Evolutionary conservation across 2,329 filamentous ascomycete genomes (phyloP).

Genomic region (Scolecobasidium constrictum): DNA sequence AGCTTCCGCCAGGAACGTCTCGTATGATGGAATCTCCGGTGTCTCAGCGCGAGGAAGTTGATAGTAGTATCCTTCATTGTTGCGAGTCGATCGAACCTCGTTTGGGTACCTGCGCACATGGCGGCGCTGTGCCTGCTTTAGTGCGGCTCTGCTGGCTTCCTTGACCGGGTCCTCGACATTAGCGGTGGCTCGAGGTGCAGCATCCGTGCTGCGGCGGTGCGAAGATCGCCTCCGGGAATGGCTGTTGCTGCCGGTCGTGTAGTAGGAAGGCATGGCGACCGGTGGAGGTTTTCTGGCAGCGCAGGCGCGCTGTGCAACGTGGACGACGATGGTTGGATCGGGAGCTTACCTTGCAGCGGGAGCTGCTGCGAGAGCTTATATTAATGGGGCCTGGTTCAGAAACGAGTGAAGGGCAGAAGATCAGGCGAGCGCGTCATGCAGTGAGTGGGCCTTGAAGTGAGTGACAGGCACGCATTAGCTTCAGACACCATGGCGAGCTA

Average conservation of each 20-base stretch:
- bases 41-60: not conserved
- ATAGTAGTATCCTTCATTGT: slow-evolving; percentile 1
- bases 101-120: not conserved
- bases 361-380: not conserved
- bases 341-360: not conserved
- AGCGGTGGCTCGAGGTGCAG: not conserved
- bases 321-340: not conserved
- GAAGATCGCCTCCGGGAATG: not conserved
- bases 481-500: not conserved
- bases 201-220: not conserved
- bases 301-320: too few relatives aligned
- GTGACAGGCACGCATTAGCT: not conserved
- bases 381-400: too few relatives aligned
- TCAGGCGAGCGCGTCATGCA: not conserved
- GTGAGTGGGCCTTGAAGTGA: not conserved
- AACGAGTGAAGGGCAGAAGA: not conserved
- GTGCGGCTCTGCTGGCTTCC: not conserved
- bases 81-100: too few relatives aligned
- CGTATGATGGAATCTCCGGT: not conserved
- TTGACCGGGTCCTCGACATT: not conserved
- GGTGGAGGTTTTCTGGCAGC: too few relatives aligned
- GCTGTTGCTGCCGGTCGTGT: not conserved
- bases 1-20: not conserved
- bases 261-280: not conserved
- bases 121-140: not conserved